Percentiles rank a stretch among this genome's conserved stretches.
phyloP scores from a whole-genome alignment of 495 filamentous ascomycete species.

The Oleoguttula mirabilis region DNA sequence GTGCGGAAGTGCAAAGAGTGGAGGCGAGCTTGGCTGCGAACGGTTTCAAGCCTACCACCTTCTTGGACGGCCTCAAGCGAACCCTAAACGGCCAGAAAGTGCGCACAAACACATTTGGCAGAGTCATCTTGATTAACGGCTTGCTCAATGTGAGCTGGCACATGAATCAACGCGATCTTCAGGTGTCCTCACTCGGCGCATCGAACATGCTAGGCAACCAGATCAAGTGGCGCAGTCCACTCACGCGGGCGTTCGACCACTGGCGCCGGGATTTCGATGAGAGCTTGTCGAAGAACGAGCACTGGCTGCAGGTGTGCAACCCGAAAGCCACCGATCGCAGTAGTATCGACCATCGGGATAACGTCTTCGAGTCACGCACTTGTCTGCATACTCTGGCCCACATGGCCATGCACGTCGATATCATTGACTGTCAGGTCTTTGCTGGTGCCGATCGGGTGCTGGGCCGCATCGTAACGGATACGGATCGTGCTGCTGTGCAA shows the following conservation, averaged over 20 bases:
- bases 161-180: slow-evolving; percentile 92
- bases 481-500: slow-evolving; percentile 69
- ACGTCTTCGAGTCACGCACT: slow-evolving; percentile 72
- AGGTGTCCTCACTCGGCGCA: slow-evolving; percentile 76
- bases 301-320: slow-evolving; percentile 20
- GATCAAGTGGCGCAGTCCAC: slow-evolving; percentile 81
- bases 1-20: slow-evolving; percentile 74
- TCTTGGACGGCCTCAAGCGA: slow-evolving; percentile 81
- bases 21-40: slow-evolving; percentile 72
- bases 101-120: slow-evolving; percentile 84
- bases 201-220: slow-evolving; percentile 71
- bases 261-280: slow-evolving; percentile 93
- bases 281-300: slow-evolving; percentile 42
- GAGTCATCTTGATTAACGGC: slow-evolving; percentile 92
- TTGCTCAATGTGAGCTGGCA: slow-evolving; percentile 92
- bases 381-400: slow-evolving; percentile 90
- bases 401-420: slow-evolving; percentile 96
- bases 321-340: slow-evolving; percentile 25
- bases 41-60: slow-evolving; percentile 75
- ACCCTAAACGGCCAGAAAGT: slow-evolving; percentile 81
- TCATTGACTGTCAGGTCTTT: slow-evolving; percentile 95
- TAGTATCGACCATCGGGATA: slow-evolving; percentile 45
- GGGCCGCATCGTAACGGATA: slow-evolving; percentile 69
- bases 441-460: slow-evolving; percentile 74
- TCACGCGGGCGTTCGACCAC: slow-evolving; percentile 83